A percentile compares a stretch with the other conserved stretches of the same genome.
Conservation (phyloP, 1,139 yeast genomes). For the Arxiozyma heterogenica region DNA sequence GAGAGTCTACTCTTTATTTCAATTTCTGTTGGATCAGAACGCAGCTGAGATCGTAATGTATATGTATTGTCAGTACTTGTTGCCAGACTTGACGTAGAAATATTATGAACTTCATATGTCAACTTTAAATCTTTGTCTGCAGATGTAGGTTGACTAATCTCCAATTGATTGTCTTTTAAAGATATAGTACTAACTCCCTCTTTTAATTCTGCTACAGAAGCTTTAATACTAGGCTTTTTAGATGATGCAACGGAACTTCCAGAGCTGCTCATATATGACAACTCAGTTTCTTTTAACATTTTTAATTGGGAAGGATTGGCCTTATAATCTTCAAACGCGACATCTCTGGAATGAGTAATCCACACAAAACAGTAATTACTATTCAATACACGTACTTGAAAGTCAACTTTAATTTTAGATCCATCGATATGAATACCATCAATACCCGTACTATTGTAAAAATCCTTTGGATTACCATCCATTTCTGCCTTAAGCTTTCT, state of each 20-base stretch:
- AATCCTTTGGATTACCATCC: conserved; percentile 28
- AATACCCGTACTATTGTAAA: conserved; percentile 57
- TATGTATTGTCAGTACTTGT: background rate
- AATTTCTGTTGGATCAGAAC: conserved; percentile 10
- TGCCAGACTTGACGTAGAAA: background rate
- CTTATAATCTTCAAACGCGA: conserved; percentile 26
- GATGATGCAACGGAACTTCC: conserved; percentile 24
- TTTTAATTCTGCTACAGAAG: conserved; percentile 10
- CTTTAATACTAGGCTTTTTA: conserved; percentile 17
- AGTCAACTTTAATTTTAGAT: conserved; percentile 54
- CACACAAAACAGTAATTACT: conserved; percentile 58
- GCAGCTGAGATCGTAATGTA: background rate
- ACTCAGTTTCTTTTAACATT: conserved; percentile 31
- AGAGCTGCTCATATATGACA: conserved; percentile 27
- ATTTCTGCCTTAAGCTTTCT: conserved; percentile 42
- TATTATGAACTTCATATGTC: background rate
- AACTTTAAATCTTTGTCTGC: conserved; percentile 2
- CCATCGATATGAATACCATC: conserved; percentile 69
- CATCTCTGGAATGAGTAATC: conserved; percentile 69
- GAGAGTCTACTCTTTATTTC: conserved; percentile 21
- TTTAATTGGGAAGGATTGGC: conserved; percentile 33
- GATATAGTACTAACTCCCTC: background rate
- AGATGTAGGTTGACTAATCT: background rate
- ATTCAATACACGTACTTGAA: conserved; percentile 68
- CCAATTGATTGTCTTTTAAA: background rate